Evolutionary conservation across 805 yeast species (phyloP).

Genomic region (Pichia gijzeniarum): DNA sequence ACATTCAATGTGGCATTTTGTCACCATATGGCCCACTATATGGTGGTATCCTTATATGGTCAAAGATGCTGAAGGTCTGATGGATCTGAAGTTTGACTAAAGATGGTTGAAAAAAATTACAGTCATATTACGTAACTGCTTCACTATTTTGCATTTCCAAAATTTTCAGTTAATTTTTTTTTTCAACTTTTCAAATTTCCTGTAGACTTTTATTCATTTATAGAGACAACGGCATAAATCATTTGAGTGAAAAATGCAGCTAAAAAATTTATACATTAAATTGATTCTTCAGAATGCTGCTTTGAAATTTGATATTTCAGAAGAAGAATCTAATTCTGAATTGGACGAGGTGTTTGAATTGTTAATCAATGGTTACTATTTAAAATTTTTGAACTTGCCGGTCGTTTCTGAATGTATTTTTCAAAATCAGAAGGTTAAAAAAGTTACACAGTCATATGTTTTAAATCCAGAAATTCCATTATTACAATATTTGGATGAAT

Average conservation of each 20-base stretch:
- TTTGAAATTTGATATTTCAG: slow-evolving; percentile 2
- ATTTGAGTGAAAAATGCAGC: background rate
- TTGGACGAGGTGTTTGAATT: background rate
- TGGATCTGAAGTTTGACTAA: slow-evolving; percentile 24
- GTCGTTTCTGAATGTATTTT: slow-evolving; percentile 14
- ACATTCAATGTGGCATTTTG: slow-evolving; percentile 89
- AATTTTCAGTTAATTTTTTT: background rate
- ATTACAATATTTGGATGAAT: background rate
- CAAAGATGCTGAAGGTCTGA: slow-evolving; percentile 35
- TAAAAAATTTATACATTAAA: slow-evolving; percentile 15
- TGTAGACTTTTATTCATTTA: background rate
- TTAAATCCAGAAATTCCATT: background rate
- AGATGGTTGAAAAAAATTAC: too few species aligned
- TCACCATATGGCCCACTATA: slow-evolving; percentile 76
- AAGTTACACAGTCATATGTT: slow-evolving; percentile 6
- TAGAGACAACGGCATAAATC: background rate
- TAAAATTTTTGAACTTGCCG: slow-evolving; percentile 14
- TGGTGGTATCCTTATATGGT: slow-evolving; percentile 62
- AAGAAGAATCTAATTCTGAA: background rate
- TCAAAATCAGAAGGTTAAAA: slow-evolving; percentile 8
- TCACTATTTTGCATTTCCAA: background rate
- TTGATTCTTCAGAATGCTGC: slow-evolving; percentile 17
- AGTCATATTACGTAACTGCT: background rate
- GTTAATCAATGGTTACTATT: slow-evolving; percentile 26
- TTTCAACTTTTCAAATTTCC: background rate